Percentiles rank a stretch among this genome's conserved stretches.
These are phyloP conservation scores for Porodaedalea pini DNA, from an alignment of 1,284 basidiomycete species.

Conservation along the genomic window DNA sequence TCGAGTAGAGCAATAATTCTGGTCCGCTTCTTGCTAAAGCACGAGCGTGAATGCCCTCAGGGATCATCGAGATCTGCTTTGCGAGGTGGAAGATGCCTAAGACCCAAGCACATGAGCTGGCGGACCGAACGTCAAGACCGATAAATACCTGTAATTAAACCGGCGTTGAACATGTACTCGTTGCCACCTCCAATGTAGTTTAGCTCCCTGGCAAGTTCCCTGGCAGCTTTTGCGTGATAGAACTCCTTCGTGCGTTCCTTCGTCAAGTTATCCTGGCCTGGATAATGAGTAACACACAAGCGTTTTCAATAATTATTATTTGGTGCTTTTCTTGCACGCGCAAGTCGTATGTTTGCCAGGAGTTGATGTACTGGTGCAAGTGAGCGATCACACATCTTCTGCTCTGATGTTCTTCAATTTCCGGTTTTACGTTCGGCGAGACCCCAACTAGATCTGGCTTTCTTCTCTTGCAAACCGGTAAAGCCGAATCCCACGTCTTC, in stretches of 20 bases:
- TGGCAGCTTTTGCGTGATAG: constrained; percentile 66
- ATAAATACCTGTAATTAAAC: constrained; percentile 63
- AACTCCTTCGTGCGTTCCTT: constrained; percentile 65
- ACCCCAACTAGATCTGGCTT: no score
- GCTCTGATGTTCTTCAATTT: no score
- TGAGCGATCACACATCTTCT: no score
- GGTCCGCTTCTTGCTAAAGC: constrained; percentile 71
- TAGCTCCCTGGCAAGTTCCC: no score
- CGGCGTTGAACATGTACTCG: constrained; percentile 50
- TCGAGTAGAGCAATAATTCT: constrained; percentile 80
- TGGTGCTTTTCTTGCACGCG: constrained; percentile 75
- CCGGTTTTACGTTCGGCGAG: no score
- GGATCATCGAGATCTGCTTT: constrained; percentile 70
- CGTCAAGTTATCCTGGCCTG: constrained; percentile 68
- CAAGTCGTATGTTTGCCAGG: constrained; percentile 79
- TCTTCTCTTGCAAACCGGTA: no score
- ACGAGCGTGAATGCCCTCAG: constrained; percentile 78
- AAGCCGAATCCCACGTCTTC: no score
- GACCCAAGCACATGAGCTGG: constrained; percentile 15
- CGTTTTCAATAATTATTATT: constrained; percentile 69
- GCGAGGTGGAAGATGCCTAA: constrained; percentile 85
- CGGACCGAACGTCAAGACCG: constrained; percentile 18
- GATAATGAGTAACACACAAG: constrained; percentile 52
- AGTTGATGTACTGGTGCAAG: constrained; percentile 71
- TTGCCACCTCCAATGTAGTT: constrained; percentile 62